Percentiles rank a stretch among this genome's conserved stretches.
phyloP scores from a whole-genome alignment of 331 rosid genomes.

The Phaseolus coccineus region DNA sequence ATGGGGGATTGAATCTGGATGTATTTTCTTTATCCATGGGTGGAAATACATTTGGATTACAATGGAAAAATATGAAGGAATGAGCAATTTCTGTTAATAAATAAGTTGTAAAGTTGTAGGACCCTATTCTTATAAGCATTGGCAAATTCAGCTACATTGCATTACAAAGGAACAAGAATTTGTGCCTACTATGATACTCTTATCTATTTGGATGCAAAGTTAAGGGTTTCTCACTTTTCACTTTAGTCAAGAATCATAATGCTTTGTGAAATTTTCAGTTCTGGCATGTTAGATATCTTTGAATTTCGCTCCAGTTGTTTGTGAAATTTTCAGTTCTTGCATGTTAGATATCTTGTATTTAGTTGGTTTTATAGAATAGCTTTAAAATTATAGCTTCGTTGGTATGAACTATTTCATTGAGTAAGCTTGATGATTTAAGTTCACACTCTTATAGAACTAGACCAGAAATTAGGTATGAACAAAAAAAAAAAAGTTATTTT shows the following conservation, averaged over 20 bases:
- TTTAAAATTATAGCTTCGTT: background rate
- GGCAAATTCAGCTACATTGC: background rate
- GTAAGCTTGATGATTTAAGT: background rate
- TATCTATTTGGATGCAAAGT: too few relatives aligned
- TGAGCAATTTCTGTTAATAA: constrained; percentile 13
- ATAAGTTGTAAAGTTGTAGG: background rate
- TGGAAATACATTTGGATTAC: constrained; percentile 18
- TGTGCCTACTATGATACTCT: too few relatives aligned
- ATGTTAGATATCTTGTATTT: background rate
- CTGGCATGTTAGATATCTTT: background rate
- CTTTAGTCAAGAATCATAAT: constrained; percentile 12
- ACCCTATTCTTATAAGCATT: constrained; percentile 26
- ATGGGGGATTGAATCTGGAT: constrained; percentile 11
- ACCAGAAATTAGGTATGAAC: background rate
- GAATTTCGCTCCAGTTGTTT: background rate
- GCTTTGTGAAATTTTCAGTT: background rate
- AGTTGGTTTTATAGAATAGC: background rate
- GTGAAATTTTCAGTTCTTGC: background rate
- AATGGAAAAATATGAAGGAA: background rate
- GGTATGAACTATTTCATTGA: background rate
- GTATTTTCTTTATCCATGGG: background rate
- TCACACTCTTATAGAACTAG: background rate
- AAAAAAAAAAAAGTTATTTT: background rate
- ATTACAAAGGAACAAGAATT: background rate
- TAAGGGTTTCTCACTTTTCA: background rate